A percentile compares a stretch with the other conserved stretches of the same genome.
These are phyloP conservation scores for Cutaneotrichosporon daszewskae DNA, from an alignment of 1,284 basidiomycete genomes.

Conservation along the genomic window DNA sequence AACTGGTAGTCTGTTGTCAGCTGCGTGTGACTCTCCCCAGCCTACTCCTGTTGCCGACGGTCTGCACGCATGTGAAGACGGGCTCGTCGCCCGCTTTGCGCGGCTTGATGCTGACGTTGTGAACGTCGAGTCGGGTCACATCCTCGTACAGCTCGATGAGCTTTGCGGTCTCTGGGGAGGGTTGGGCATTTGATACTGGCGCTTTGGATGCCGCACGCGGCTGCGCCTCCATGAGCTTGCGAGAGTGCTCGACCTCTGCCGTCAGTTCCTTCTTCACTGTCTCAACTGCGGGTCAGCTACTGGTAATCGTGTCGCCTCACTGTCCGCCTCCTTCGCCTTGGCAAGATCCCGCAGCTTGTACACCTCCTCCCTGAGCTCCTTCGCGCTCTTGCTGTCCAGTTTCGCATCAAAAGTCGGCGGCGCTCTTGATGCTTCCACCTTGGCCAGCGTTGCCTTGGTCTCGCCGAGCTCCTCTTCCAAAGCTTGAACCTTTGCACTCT, in stretches of 20 bases:
- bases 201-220: not conserved
- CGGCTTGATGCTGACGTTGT: slow-evolving; percentile 27
- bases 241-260: slow-evolving; percentile 38
- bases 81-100: slow-evolving; percentile 32
- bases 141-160: slow-evolving; percentile 44
- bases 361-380: slow-evolving; percentile 33
- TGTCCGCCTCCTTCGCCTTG: slow-evolving; percentile 31
- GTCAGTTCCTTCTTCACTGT: slow-evolving; percentile 37
- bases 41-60: slow-evolving; percentile 34
- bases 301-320: slow-evolving; percentile 19
- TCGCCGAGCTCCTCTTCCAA: slow-evolving; percentile 33
- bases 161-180: slow-evolving; percentile 3
- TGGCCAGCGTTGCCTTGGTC: slow-evolving; percentile 15
- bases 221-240: slow-evolving; percentile 25
- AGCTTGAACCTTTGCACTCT: slow-evolving; percentile 22
- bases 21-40: slow-evolving; percentile 22
- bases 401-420: slow-evolving; percentile 16
- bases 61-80: slow-evolving; percentile 40
- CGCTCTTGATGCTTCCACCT: slow-evolving; percentile 2
- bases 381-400: slow-evolving; percentile 29
- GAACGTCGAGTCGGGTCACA: slow-evolving; percentile 36
- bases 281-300: slow-evolving; percentile 17
- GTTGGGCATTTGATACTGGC: not conserved
- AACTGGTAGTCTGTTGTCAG: slow-evolving; percentile 37
- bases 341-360: slow-evolving; percentile 23